Evolutionary conservation across 768 basidiomycete species (phyloP).

Genomic region (Candolleomyces aberdarensis): DNA sequence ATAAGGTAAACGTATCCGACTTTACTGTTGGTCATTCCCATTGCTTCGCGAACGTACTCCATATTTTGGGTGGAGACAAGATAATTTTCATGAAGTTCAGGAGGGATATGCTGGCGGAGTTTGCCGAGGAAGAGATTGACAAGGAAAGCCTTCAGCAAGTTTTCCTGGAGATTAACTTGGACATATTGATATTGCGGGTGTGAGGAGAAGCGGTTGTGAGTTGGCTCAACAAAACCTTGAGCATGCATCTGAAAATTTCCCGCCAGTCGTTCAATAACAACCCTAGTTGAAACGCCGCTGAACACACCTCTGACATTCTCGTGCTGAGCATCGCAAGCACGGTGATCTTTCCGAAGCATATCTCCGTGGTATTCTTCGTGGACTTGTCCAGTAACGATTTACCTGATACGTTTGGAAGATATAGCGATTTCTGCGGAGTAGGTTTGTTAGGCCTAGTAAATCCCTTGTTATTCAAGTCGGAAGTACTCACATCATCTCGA

Average conservation of each 20-base stretch:
- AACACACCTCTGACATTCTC: constrained; percentile 80
- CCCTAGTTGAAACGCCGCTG: background rate
- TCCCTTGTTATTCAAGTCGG: background rate
- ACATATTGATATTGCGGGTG: constrained; percentile 69
- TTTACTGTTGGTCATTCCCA: constrained; percentile 87
- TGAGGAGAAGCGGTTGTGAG: constrained; percentile 47
- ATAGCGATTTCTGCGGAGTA: constrained; percentile 72
- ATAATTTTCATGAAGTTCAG: constrained; percentile 64
- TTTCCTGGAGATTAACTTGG: constrained; percentile 93
- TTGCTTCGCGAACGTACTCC: constrained; percentile 79
- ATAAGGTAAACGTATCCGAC: constrained; percentile 92
- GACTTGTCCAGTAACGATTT: constrained; percentile 55
- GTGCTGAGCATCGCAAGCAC: constrained; percentile 83
- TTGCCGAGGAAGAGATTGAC: constrained; percentile 80
- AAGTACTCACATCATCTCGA: constrained; percentile 74
- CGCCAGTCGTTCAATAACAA: background rate
- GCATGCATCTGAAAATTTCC: constrained; percentile 61
- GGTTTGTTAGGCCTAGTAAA: background rate
- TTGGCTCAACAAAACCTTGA: constrained; percentile 61
- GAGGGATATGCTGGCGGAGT: constrained; percentile 65
- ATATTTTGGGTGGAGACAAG: constrained; percentile 80
- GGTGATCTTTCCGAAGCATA: constrained; percentile 75
- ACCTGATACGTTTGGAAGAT: constrained; percentile 85
- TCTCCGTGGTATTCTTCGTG: constrained; percentile 69
- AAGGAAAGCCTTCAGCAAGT: constrained; percentile 86